A percentile compares a stretch with the other conserved stretches of the same genome.
Evolutionary conservation across 2,329 filamentous ascomycete genomes (phyloP).

Genomic region (Stachybotrys chlorohalonatus): DNA sequence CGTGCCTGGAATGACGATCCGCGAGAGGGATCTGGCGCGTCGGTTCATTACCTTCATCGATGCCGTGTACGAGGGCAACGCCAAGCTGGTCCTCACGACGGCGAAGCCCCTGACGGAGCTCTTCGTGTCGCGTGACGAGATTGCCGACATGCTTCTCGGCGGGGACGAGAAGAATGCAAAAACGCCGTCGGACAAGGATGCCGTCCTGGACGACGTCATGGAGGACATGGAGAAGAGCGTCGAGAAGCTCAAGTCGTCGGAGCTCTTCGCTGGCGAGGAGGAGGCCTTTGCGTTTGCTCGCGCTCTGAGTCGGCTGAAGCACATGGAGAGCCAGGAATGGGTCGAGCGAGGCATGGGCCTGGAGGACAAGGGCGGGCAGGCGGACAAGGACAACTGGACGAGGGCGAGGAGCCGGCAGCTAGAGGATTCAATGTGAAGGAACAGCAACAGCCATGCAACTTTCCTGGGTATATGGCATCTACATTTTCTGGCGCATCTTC

Average conservation of each 20-base stretch:
- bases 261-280: constrained; percentile 87
- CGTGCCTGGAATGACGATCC: constrained; percentile 83
- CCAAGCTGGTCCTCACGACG: constrained; percentile 91
- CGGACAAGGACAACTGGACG: constrained; percentile 55
- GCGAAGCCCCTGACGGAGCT: constrained; percentile 77
- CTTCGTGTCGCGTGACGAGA: constrained; percentile 68
- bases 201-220: constrained; percentile 71
- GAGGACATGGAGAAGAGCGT: constrained; percentile 83
- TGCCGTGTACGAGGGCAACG: constrained; percentile 83
- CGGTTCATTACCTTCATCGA: constrained; percentile 98
- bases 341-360: constrained; percentile 71
- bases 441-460: background rate
- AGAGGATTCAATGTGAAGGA: constrained; percentile 53
- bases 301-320: constrained; percentile 71
- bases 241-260: constrained; percentile 73
- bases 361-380: constrained; percentile 54
- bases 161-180: constrained; percentile 28
- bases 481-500: too few species aligned
- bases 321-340: constrained; percentile 96
- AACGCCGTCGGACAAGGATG: constrained; percentile 38
- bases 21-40: constrained; percentile 76
- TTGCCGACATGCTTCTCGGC: constrained; percentile 47
- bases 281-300: constrained; percentile 94
- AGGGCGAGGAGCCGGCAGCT: constrained; percentile 59
- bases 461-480: too few species aligned